Conservation (phyloP, 352 stramenopile genomes). For the Globisporangium perplexum region DNA sequence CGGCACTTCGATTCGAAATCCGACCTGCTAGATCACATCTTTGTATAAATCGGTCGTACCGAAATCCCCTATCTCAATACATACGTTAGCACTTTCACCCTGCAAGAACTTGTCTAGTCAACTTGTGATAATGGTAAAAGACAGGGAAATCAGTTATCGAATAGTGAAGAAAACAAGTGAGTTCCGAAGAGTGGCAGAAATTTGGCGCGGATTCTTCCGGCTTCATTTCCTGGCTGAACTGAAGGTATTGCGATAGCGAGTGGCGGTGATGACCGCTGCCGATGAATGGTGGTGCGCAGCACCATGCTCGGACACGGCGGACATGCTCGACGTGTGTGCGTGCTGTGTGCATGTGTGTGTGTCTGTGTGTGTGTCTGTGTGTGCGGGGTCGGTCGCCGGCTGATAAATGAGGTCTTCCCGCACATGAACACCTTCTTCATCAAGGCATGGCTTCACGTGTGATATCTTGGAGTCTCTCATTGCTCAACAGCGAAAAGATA, state of each 20-base stretch:
- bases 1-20: background rate
- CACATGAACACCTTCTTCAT: background rate
- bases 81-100: background rate
- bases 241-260: no score
- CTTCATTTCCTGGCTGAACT: background rate
- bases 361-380: no score
- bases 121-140: background rate
- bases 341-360: no score
- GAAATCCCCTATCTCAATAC: background rate
- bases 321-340: background rate
- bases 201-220: conserved; percentile 7
- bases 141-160: background rate
- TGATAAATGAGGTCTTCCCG: conserved; percentile 4
- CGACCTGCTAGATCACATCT: background rate
- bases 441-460: background rate
- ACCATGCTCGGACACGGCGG: no score
- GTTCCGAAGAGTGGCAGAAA: no score
- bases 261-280: no score
- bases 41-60: background rate
- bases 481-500: no score
- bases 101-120: background rate
- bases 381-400: no score
- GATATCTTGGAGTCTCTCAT: no score
- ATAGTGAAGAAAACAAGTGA: background rate
- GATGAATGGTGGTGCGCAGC: no score